Evolutionary conservation across 257 asterid genomes (phyloP).

Genomic region (Asclepias syriaca): DNA sequence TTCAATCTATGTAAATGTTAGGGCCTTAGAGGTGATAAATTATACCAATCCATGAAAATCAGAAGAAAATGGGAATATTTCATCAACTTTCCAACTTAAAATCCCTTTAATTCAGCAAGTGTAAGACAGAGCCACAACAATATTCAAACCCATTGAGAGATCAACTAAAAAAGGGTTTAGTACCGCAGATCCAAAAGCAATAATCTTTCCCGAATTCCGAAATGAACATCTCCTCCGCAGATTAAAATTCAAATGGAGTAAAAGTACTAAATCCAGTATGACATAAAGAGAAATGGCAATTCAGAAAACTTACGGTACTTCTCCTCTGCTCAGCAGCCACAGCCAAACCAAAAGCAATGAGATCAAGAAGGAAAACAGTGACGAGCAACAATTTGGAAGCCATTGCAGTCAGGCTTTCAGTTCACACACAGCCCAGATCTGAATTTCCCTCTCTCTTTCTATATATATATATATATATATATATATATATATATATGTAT

Average conservation of each 20-base stretch:
- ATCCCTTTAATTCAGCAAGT: background rate
- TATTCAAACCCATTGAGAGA: background rate
- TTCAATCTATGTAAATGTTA: background rate
- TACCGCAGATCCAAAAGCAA: background rate
- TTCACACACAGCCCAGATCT: conserved; percentile 20
- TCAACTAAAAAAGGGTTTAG: background rate
- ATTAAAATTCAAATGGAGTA: background rate
- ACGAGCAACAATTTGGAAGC: conserved; percentile 65
- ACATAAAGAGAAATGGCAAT: background rate
- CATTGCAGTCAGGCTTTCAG: conserved; percentile 34
- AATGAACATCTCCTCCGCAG: background rate
- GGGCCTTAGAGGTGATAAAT: background rate
- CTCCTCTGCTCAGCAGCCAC: conserved; percentile 91
- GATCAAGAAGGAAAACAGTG: conserved; percentile 51
- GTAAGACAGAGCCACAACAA: background rate
- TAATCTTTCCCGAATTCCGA: background rate
- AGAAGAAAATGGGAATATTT: background rate
- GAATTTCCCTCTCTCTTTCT: conserved; percentile 1
- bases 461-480: too few relatives aligned
- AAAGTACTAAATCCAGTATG: background rate
- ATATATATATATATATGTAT: background rate
- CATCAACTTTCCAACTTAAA: background rate
- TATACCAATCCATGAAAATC: background rate
- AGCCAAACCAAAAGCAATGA: conserved; percentile 82
- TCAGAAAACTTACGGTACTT: conserved; percentile 47